Evolutionary conservation across 208 protist genomes (phyloP).

Genomic region (Acanthamoeba healyi): DNA sequence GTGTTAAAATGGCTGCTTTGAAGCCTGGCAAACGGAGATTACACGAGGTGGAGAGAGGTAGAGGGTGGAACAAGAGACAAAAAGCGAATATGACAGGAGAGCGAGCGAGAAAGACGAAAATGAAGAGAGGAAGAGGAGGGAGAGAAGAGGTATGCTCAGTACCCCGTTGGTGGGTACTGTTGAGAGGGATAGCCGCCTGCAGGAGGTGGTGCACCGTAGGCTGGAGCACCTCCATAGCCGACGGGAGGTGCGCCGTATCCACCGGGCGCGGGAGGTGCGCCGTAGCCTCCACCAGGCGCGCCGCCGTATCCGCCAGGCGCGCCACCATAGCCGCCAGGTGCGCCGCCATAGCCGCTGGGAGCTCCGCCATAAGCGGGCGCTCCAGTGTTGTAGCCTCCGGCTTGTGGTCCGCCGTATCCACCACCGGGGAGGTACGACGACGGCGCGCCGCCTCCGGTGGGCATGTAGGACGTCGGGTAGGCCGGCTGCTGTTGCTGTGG

Average conservation of each 20-base stretch:
- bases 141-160: background rate
- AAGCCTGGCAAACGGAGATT: too few species aligned
- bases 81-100: background rate
- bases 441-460: background rate
- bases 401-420: background rate
- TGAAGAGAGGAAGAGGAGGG: background rate
- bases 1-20: too few species aligned
- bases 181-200: background rate
- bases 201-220: background rate
- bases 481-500: background rate
- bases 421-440: background rate
- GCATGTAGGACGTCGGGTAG: background rate
- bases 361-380: background rate
- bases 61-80: too few species aligned
- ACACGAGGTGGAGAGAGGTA: too few species aligned
- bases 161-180: constrained; percentile 53
- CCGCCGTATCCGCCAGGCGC: constrained; percentile 25
- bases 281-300: background rate
- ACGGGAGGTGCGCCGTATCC: background rate
- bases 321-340: background rate
- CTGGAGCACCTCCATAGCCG: background rate
- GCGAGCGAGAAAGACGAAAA: background rate
- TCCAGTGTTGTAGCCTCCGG: background rate
- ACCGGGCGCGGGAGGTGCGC: background rate
- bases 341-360: background rate